These are phyloP conservation scores for Fusarium anthophilum DNA, from an alignment of 2,329 filamentous ascomycete species.

Conservation along the genomic window DNA sequence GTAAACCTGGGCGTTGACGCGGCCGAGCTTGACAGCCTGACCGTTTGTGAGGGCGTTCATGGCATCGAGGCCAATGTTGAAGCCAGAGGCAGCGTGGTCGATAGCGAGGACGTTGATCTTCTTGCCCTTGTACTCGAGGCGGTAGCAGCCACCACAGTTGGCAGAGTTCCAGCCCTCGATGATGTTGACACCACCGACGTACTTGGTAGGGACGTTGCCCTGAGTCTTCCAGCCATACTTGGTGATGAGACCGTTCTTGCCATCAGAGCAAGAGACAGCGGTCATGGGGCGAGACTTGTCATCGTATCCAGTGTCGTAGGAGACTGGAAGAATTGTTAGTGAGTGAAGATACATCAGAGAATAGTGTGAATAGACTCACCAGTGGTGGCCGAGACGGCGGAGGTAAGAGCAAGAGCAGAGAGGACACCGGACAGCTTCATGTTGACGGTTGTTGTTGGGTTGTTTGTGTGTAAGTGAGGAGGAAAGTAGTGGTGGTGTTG, in stretches of 20 bases:
- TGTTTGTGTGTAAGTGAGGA: constrained; percentile 15
- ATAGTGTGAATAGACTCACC: constrained; percentile 36
- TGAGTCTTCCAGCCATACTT: constrained; percentile 68
- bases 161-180: constrained; percentile 66
- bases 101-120: constrained; percentile 66
- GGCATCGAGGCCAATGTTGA: constrained; percentile 66
- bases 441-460: constrained; percentile 41
- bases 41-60: constrained; percentile 65
- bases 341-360: neutral
- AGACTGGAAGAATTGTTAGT: constrained; percentile 57
- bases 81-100: constrained; percentile 59
- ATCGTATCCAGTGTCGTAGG: constrained; percentile 79
- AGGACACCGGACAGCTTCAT: constrained; percentile 57
- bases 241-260: constrained; percentile 71
- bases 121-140: constrained; percentile 60
- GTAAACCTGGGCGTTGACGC: constrained; percentile 59
- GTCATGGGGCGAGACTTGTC: constrained; percentile 63
- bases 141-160: constrained; percentile 69
- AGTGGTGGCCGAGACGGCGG: constrained; percentile 49
- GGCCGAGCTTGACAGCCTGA: constrained; percentile 60
- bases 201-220: constrained; percentile 60
- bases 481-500: constrained; percentile 10
- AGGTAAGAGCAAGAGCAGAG: constrained; percentile 50
- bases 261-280: constrained; percentile 73
- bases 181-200: constrained; percentile 63